Evolutionary conservation across 129 eudicot genomes (phyloP), one percentile per base, ranked within the genome.

Genomic region (Helianthus tuberosus): DNA sequence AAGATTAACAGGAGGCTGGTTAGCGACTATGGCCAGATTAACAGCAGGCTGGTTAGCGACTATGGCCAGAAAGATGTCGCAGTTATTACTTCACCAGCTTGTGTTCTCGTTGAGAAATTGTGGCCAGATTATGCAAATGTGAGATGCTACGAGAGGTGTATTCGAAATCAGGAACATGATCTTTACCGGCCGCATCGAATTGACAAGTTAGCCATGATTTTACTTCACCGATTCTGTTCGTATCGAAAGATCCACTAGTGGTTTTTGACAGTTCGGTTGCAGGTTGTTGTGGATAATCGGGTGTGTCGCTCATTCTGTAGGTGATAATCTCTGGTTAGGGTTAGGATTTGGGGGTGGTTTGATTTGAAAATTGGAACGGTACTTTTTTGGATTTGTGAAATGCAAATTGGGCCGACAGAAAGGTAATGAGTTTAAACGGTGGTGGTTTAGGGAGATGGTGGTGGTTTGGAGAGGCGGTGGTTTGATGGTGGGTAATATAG

Each of bases 161-260:
- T 78, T 94, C 97, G 27, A 94, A 94, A 41, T 90, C 97, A 50
- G 97, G 98, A 1, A 90, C 89, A 17, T 78, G 66, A 57, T 94
- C 97, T 80, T 88, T 94, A 1, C 97, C 98, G n/a, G 72, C 93
- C 12, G 89, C 89, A 17, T 88, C 96, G 64, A 94, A 94, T 79
- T 94, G 96, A 14, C 97, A 88, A 32, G 67, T 77, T 0, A 94
- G 75, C 98, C 98, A 94, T 15, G 93, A 76, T 68, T 86, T 94
- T 11, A 94, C 96, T 81, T 94, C 98, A 4, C 86, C 83, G 47
- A 94, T 86, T 76, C 91, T 78, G 53, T 51, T 76, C 5, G 96
- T 76, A 75, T 92, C 96, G 83, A 89, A 84, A 67, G 74, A 79
- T 80, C 82, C 81, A 58, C 74, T 75, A 38, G 64, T 78, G 5